Evolutionary conservation across 106 monocot species (phyloP).

Genomic region (Dendrobium huoshanense): DNA sequence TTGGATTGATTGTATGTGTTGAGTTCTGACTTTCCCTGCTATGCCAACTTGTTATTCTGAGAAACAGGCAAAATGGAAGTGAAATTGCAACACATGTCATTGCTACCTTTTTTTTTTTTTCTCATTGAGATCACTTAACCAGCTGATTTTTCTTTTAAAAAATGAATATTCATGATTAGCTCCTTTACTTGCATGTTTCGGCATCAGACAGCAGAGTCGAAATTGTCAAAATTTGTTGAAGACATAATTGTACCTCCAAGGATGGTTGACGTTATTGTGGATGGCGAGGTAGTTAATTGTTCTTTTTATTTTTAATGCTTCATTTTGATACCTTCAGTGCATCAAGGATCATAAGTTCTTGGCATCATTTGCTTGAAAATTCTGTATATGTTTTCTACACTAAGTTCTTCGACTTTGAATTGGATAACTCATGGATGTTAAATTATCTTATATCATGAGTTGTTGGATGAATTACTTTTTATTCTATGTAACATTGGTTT

Average conservation of each 20-base stretch:
- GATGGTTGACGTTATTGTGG: slow-evolving; percentile 91
- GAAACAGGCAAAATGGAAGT: neutral
- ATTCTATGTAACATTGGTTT: neutral
- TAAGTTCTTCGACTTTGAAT: neutral
- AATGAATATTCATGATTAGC: neutral
- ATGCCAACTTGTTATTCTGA: neutral
- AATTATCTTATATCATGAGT: neutral
- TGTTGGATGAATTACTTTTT: neutral
- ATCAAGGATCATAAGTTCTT: neutral
- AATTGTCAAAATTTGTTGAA: slow-evolving; percentile 93
- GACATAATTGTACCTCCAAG: slow-evolving; percentile 95
- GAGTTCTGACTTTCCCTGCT: neutral
- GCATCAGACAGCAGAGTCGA: slow-evolving; percentile 79
- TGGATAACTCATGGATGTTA: neutral
- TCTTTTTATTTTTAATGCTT: neutral
- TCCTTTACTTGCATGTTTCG: slow-evolving; percentile 1
- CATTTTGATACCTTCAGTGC: neutral
- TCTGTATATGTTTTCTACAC: neutral
- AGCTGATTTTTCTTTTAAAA: neutral
- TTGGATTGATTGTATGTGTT: neutral
- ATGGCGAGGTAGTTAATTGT: slow-evolving; percentile 65
- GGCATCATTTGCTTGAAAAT: neutral
- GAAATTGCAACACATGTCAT: neutral
- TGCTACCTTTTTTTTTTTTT: neutral
- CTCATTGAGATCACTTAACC: neutral